These are phyloP conservation scores for Carex cristatella DNA, from an alignment of 176 grass and related monocot genomes.

Conservation along the genomic window DNA sequence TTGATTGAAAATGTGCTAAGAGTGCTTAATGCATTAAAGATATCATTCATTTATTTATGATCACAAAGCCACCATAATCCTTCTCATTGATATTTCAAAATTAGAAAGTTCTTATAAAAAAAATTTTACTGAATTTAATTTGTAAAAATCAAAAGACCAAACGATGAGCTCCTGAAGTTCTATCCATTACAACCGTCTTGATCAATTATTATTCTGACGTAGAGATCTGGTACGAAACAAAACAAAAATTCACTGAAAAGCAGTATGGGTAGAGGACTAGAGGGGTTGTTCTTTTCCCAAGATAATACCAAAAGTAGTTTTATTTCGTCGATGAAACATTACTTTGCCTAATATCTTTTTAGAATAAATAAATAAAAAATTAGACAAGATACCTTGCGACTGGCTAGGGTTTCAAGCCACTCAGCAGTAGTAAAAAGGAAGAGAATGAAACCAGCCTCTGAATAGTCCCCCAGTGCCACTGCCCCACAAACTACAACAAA, in stretches of 20 bases:
- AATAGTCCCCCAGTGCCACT: conserved; percentile 73
- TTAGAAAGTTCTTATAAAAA: neutral
- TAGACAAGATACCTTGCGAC: conserved; percentile 51
- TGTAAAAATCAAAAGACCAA: too few relatives aligned
- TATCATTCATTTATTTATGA: neutral
- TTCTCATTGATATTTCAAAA: neutral
- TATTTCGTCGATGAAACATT: neutral
- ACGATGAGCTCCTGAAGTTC: too few relatives aligned
- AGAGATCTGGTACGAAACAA: neutral
- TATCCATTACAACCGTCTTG: neutral
- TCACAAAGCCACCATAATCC: neutral
- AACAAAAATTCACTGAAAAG: neutral
- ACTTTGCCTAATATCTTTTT: neutral
- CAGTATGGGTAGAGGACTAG: neutral
- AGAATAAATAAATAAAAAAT: neutral
- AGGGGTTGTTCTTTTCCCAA: neutral
- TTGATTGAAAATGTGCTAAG: neutral
- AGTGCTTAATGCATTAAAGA: neutral
- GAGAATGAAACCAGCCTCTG: conserved; percentile 84
- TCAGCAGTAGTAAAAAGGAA: conserved; percentile 88
- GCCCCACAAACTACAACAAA: conserved; percentile 69
- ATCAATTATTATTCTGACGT: neutral
- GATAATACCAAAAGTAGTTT: neutral
- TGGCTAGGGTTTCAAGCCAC: conserved; percentile 85
- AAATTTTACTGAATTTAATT: too few relatives aligned